These are phyloP conservation scores for Backusella sp. DNA, from an alignment of 192 early-diverging fungal species.

Conservation along the genomic window DNA sequence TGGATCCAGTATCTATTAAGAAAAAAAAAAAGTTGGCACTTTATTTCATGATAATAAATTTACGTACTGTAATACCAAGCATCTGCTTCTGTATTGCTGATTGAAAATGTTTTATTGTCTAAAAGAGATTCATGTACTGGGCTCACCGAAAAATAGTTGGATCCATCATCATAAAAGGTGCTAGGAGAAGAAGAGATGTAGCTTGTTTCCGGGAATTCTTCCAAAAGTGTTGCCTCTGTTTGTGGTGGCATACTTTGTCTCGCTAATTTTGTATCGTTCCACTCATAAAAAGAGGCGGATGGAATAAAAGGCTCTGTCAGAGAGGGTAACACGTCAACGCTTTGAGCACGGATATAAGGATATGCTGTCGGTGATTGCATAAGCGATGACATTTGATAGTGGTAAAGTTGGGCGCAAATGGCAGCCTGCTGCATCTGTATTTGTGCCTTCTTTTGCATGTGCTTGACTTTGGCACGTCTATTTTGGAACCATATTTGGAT, in stretches of 20 bases:
- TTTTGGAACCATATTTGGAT: constrained; percentile 35
- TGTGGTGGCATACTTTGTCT: background rate
- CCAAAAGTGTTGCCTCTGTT: background rate
- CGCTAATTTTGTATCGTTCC: background rate
- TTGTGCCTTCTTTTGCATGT: constrained; percentile 28
- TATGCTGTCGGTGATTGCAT: background rate
- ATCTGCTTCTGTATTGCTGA: background rate
- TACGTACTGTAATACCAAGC: background rate
- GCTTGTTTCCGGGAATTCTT: background rate
- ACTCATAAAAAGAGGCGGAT: background rate
- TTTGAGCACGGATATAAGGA: background rate
- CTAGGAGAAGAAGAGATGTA: background rate
- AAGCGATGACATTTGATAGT: constrained; percentile 3
- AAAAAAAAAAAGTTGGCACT: background rate
- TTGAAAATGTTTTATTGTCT: background rate
- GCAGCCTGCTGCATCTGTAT: constrained; percentile 26
- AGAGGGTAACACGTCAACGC: background rate
- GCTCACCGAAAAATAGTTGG: background rate
- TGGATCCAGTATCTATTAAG: background rate
- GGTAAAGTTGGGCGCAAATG: constrained; percentile 20
- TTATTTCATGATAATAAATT: background rate
- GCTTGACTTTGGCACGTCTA: constrained; percentile 26
- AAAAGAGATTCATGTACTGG: background rate
- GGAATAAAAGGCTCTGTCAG: background rate
- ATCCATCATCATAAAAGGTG: background rate